Evolutionary conservation across 306 rosid species (phyloP), one percentile per base, ranked within the genome.

Genomic region (Abrus precatorius): DNA sequence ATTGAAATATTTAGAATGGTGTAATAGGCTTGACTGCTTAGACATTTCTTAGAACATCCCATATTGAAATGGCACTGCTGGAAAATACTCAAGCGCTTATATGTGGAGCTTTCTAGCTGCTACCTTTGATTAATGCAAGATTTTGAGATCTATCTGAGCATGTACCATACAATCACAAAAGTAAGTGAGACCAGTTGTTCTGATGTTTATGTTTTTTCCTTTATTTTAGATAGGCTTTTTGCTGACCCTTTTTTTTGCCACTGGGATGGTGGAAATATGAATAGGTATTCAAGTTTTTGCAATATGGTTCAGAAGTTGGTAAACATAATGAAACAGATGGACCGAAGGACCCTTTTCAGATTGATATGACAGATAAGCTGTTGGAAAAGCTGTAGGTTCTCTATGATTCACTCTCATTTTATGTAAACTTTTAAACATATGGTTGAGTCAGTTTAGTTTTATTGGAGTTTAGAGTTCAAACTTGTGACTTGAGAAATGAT

Each of bases 241-340:
- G 20, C 69, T 82, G 1, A 85, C 62, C 20, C 44, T 20, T 47
- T 29, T 53, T 44, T n/a, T 57, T 67, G 7, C 1, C 7, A 5
- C 10, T 63, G 64, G 60, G 48, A 45, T 83, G 77, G 34, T 76
- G 13, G 52, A 60, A 76, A 83, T 49, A 29, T 66, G 28, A 33
- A 8, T 78, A 95, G 97, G 65, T 95, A 95, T 86, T 79, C 93
- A 50, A 69, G 86, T 77, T 33, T 95, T 67, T 91, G 97, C 76
- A 82, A 91, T 45, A 87, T 83, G 82, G 86, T 92, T 74, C 99
- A 95, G 66, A 95, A 91, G 86, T 77, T 93, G 40, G 98, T 93
- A 63, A 80, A 78, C 77, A 45, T 78, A 70, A 32, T 95, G 89
- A 93, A 85, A 91, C 94, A 87, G 89, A 85, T 95, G 93, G 93